A percentile compares a stretch with the other conserved stretches of the same genome.
Conservation (phyloP, 805 yeast genomes). For the Ogataea neopini region DNA sequence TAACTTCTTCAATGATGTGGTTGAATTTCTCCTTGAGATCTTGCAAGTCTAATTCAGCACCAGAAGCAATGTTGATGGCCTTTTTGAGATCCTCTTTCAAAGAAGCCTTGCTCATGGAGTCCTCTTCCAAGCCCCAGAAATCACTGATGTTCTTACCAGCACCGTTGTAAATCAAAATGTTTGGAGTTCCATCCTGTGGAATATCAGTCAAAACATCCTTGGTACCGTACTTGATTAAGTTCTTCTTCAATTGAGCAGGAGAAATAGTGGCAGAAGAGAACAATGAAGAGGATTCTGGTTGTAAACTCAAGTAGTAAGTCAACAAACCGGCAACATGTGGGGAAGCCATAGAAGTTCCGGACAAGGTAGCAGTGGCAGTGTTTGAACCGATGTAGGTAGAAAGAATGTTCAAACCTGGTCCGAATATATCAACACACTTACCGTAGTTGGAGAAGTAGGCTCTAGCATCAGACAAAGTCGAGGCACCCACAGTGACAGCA, state of each 20-base stretch:
- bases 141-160: slow-evolving; percentile 70
- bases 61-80: slow-evolving; percentile 24
- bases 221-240: slow-evolving; percentile 68
- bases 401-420: slow-evolving; percentile 89
- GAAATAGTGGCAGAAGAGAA: slow-evolving; percentile 60
- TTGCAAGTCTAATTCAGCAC: slow-evolving; percentile 23
- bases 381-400: slow-evolving; percentile 82
- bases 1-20: slow-evolving; percentile 23
- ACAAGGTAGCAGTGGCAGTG: slow-evolving; percentile 74
- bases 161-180: slow-evolving; percentile 77
- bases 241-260: slow-evolving; percentile 76
- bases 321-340: slow-evolving; percentile 94
- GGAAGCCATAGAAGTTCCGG: slow-evolving; percentile 98
- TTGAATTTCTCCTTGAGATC: slow-evolving; percentile 25
- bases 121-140: slow-evolving; percentile 51
- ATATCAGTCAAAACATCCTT: slow-evolving; percentile 58
- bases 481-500: slow-evolving; percentile 94
- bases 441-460: slow-evolving; percentile 97
- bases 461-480: slow-evolving; percentile 83
- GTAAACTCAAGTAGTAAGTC: slow-evolving; percentile 83
- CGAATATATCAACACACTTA: slow-evolving; percentile 92
- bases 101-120: slow-evolving; percentile 7
- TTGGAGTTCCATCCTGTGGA: slow-evolving; percentile 70
- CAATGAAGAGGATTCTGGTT: slow-evolving; percentile 71
- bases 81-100: slow-evolving; percentile 22